Conservation (phyloP, 352 stramenopile genomes). For the Blastocystis sp. region DNA sequence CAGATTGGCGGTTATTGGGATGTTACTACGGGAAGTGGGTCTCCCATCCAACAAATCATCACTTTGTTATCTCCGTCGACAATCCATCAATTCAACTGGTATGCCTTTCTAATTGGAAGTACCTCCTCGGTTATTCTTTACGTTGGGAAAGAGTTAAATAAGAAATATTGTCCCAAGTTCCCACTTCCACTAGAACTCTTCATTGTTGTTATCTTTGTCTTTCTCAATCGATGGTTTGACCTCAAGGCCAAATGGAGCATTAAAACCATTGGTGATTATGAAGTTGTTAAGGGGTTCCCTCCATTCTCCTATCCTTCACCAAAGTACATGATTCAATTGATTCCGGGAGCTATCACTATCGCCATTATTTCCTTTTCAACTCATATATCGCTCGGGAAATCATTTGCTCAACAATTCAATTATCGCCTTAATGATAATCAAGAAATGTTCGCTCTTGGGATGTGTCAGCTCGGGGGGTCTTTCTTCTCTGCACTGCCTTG, state of each 20-base stretch:
- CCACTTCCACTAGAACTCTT: slow-evolving; percentile 12
- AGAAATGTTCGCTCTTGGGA: slow-evolving; percentile 12
- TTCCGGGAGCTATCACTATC: not conserved
- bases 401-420: not conserved
- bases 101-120: not conserved
- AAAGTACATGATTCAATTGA: not conserved
- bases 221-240: not conserved
- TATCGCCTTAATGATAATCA: slow-evolving; percentile 20
- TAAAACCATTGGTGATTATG: slow-evolving; percentile 3
- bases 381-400: not conserved
- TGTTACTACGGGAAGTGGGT: not conserved
- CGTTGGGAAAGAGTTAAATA: not conserved
- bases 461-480: not conserved
- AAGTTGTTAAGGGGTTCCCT: not conserved
- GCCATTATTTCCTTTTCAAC: slow-evolving; percentile 11
- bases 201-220: not conserved
- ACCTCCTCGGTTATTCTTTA: not conserved
- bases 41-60: not conserved
- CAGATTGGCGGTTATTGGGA: not conserved
- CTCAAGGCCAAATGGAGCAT: slow-evolving; percentile 5
- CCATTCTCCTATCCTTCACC: not conserved
- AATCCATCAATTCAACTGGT: not conserved
- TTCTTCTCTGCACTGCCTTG: not conserved
- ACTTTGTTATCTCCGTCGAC: not conserved
- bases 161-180: not conserved